Conservation (phyloP, 2,329 filamentous ascomycete species). For the Neonectria hederae region DNA sequence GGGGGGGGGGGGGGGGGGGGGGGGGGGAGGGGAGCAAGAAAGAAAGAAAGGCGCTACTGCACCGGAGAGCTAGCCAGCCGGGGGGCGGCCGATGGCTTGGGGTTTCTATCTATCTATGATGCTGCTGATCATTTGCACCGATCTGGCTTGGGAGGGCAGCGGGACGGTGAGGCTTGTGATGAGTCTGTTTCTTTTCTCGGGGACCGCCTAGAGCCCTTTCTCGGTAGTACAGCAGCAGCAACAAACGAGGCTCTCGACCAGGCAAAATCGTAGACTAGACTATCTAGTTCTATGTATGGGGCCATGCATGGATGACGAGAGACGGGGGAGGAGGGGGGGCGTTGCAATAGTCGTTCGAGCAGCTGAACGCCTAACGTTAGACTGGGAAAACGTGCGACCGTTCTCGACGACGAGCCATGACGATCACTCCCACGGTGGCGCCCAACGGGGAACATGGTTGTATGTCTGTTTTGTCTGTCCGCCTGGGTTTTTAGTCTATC, state of each 20-base stretch:
- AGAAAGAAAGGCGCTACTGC: too few species aligned
- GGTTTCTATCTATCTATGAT: too few species aligned
- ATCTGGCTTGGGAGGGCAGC: background rate
- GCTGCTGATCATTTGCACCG: background rate
- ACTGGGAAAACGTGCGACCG: background rate
- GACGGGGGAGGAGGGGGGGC: background rate
- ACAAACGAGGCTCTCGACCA: too few species aligned
- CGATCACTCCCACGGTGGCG: slow-evolving; percentile 1
- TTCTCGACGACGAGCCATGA: background rate
- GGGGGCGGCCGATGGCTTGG: too few species aligned
- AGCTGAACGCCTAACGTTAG: too few species aligned
- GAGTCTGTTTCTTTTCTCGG: background rate
- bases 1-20: slow-evolving; percentile 23
- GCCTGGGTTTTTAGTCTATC: background rate
- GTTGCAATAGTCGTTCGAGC: background rate
- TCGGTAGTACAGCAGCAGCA: too few species aligned
- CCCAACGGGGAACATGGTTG: background rate
- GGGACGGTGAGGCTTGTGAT: slow-evolving; percentile 6
- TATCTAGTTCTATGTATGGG: too few species aligned
- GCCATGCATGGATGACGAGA: background rate
- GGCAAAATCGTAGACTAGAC: too few species aligned
- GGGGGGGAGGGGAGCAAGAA: too few species aligned
- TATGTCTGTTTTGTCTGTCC: background rate
- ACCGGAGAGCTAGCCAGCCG: background rate
- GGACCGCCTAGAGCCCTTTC: background rate